Base-by-base conservation (phyloP, 2,329 filamentous ascomycete genomes). In the Pseudonectria buxi region DNA sequence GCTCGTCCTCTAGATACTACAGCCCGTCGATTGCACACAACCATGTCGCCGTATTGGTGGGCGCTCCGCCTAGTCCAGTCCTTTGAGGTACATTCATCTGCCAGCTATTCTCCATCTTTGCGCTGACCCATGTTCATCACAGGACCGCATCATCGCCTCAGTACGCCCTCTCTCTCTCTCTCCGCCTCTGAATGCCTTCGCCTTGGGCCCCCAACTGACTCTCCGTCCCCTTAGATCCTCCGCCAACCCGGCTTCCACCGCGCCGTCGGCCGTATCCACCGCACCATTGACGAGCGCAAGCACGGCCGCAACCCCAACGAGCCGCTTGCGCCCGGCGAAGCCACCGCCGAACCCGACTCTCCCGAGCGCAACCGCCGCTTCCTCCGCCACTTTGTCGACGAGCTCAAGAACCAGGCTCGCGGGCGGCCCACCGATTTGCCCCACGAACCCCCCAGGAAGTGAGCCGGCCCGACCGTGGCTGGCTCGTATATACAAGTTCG, bases 251-350 rank as follows among this genome's bases (percentile, higher is more conserved):
- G 59, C 7, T 76, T 75, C 49, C 72, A 76, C 42, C 65, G 64
- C 41, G 64, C 63, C 4, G 72, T 76, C 26, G 67, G 68, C 7
- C 61, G 65, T n/a, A 69, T 76, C 24, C 72, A 76, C 39, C 63
- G 64, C 11, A 59, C 53, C 4, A 63, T 76, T 26, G 55, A 76
- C 46, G 69, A 75, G 41, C 52, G 57, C 13, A 61, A 63, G 29
- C 44, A 75, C 41, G 72, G 72, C 9, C 64, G 68, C 15, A 61
- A 71, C 35, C 71, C 72, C 0, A 58, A 65, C 43, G 68, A 74
- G 33, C 72, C 72, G 6, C 42, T 76, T 9, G 61, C 63, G 1
- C 69, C 62, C 1, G 73, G 72, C 29, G 68, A 76, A 47, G 72
- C 72, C 3, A 22, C 44, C 56, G 58, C 58, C 26, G 55, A 69